Percentiles rank a stretch among this genome's conserved stretches.
Evolutionary conservation across 805 yeast genomes (phyloP).

Genomic region (Ogataea thermomethanolica): DNA sequence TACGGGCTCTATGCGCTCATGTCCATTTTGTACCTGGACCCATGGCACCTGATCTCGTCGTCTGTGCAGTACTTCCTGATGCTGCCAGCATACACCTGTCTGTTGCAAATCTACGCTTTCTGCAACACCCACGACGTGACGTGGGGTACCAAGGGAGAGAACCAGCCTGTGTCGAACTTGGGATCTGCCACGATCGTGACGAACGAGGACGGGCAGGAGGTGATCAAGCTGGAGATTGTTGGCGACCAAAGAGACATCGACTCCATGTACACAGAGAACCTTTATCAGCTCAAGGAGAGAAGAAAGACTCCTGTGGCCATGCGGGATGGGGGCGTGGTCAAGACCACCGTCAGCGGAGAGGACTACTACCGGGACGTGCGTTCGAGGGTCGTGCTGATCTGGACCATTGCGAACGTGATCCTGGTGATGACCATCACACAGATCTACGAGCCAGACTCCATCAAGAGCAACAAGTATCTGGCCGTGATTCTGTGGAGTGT

Average conservation of each 20-base stretch:
- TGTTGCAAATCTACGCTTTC: slow-evolving; percentile 92
- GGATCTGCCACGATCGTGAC: slow-evolving; percentile 81
- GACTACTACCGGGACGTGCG: slow-evolving; percentile 95
- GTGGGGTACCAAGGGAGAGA: slow-evolving; percentile 99
- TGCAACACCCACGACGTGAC: slow-evolving; percentile 98
- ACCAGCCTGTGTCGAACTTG: slow-evolving; percentile 60
- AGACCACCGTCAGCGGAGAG: slow-evolving; percentile 47
- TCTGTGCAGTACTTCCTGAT: slow-evolving; percentile 83
- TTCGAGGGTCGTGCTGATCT: slow-evolving; percentile 90
- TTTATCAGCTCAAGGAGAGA: slow-evolving; percentile 68
- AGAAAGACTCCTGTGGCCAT: slow-evolving; percentile 57
- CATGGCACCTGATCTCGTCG: slow-evolving; percentile 93
- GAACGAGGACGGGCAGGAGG: slow-evolving; percentile 78
- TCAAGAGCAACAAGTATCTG: slow-evolving; percentile 68
- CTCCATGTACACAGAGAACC: slow-evolving; percentile 72
- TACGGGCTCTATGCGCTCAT: slow-evolving; percentile 83
- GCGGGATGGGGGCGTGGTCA: slow-evolving; percentile 37
- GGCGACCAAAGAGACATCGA: slow-evolving; percentile 73
- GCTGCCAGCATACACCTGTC: slow-evolving; percentile 88
- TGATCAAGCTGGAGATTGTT: slow-evolving; percentile 75
- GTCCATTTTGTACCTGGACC: slow-evolving; percentile 85
- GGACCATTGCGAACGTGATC: slow-evolving; percentile 82
- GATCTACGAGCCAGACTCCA: slow-evolving; percentile 66
- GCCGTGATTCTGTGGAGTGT: slow-evolving; percentile 90
- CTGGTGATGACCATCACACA: slow-evolving; percentile 86